Percentiles rank a stretch among this genome's conserved stretches.
Evolutionary conservation across 106 monocot genomes (phyloP).

Genomic region (Allium cepa): DNA sequence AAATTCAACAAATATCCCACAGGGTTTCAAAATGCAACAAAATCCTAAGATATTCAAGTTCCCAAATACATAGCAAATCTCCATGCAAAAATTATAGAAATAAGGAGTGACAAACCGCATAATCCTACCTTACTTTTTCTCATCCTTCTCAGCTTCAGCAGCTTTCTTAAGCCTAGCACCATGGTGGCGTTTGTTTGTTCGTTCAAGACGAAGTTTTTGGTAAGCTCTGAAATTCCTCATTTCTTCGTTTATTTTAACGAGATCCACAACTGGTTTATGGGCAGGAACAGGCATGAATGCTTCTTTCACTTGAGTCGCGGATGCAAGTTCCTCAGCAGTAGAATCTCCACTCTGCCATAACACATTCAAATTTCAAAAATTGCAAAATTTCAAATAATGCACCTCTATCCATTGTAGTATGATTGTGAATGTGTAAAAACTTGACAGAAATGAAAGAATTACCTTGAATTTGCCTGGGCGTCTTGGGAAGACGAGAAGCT

Average conservation of each 20-base stretch:
- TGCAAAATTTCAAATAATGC: no score
- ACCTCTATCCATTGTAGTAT: no score
- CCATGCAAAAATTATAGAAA: no score
- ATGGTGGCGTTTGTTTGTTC: slow-evolving; percentile 49
- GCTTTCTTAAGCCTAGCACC: slow-evolving; percentile 67
- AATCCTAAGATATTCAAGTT: no score
- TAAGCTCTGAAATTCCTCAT: slow-evolving; percentile 64
- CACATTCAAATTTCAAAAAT: no score
- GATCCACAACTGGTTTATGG: slow-evolving; percentile 24
- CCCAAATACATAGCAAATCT: no score
- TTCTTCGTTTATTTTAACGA: slow-evolving; percentile 50
- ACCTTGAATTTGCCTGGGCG: slow-evolving; percentile 41
- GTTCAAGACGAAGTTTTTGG: slow-evolving; percentile 44
- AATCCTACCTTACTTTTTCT: slow-evolving; percentile 32
- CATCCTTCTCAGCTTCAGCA: slow-evolving; percentile 70
- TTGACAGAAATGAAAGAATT: no score
- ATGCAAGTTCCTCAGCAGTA: slow-evolving; percentile 29
- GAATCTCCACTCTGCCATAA: slow-evolving; percentile 36
- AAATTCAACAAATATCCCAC: no score
- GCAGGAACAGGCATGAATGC: slow-evolving; percentile 24
- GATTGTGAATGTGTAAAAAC: no score
- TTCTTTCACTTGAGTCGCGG: slow-evolving; percentile 26
- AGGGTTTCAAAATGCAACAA: no score
- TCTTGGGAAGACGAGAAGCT: slow-evolving; percentile 44
- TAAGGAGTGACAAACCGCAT: no score